A percentile compares a stretch with the other conserved stretches of the same genome.
phyloP scores from a whole-genome alignment of 768 basidiomycete species.

The Pholiota molesta region DNA sequence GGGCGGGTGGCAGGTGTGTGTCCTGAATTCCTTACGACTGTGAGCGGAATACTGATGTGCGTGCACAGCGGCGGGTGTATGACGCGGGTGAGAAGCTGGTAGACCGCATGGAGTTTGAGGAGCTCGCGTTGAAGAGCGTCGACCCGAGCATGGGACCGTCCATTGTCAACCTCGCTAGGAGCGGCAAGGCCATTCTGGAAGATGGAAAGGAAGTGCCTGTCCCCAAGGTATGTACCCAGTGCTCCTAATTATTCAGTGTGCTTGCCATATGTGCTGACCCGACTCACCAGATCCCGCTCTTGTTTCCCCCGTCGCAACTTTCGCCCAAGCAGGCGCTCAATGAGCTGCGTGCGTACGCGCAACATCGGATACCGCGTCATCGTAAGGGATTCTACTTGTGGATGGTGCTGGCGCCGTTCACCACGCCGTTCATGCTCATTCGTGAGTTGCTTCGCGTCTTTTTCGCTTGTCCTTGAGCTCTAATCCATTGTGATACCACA shows the following conservation, averaged over 20 bases:
- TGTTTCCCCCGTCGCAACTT: slow-evolving; percentile 56
- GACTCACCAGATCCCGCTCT: slow-evolving; percentile 57
- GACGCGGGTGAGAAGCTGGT: slow-evolving; percentile 67
- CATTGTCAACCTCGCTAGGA: slow-evolving; percentile 22
- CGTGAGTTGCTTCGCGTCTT: slow-evolving; percentile 49
- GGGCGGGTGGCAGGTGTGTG: slow-evolving; percentile 72
- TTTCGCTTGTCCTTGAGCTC: not conserved
- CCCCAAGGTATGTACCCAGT: slow-evolving; percentile 14
- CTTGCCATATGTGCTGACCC: not conserved
- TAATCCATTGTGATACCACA: slow-evolving; percentile 26
- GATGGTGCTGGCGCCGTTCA: slow-evolving; percentile 69
- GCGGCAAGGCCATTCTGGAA: slow-evolving; percentile 23
- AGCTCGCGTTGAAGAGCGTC: slow-evolving; percentile 71
- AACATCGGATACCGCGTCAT: slow-evolving; percentile 63
- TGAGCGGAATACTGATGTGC: not conserved
- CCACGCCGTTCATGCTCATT: slow-evolving; percentile 75
- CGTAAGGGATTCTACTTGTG: slow-evolving; percentile 66
- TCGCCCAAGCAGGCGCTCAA: slow-evolving; percentile 36
- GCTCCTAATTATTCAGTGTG: not conserved
- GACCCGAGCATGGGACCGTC: slow-evolving; percentile 72
- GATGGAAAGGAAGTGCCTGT: slow-evolving; percentile 23
- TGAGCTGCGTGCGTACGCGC: slow-evolving; percentile 56
- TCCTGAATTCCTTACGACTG: slow-evolving; percentile 2
- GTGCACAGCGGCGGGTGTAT: slow-evolving; percentile 57
- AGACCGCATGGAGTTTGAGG: slow-evolving; percentile 80